A percentile compares a stretch with the other conserved stretches of the same genome.
Conservation (phyloP, 208 protist species). For the Perkinsela sp. region DNA sequence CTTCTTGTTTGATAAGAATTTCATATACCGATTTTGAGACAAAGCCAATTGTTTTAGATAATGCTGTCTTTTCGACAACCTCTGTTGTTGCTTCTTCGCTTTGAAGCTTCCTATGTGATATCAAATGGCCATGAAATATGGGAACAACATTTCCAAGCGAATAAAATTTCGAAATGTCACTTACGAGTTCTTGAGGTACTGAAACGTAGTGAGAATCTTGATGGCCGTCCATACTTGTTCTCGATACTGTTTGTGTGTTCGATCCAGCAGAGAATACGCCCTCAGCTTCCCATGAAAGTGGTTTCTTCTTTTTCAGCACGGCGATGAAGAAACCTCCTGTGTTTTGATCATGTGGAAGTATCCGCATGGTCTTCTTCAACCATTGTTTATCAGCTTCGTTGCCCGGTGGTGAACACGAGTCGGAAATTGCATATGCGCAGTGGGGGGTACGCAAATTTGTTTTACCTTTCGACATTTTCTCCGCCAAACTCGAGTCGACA, state of each 20-base stretch:
- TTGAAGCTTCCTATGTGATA: neutral
- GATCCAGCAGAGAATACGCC: too few species aligned
- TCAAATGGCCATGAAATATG: neutral
- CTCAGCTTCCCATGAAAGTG: too few species aligned
- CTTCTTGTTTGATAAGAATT: neutral
- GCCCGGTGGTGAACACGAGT: conserved; percentile 29
- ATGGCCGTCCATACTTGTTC: too few species aligned
- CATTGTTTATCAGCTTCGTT: conserved; percentile 15
- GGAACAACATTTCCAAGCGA: neutral
- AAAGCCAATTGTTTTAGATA: neutral
- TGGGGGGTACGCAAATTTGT: conserved; percentile 9
- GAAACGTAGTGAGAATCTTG: too few species aligned
- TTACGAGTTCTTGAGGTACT: neutral
- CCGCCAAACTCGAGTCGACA: conserved; percentile 52
- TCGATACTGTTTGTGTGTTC: too few species aligned
- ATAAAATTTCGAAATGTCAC: neutral
- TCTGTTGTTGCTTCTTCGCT: neutral
- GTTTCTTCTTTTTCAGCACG: conserved; percentile 55
- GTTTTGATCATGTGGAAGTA: conserved; percentile 73
- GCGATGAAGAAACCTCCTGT: conserved; percentile 89
- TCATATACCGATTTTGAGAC: neutral
- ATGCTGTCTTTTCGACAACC: neutral
- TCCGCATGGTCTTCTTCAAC: conserved; percentile 57
- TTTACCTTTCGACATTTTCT: conserved; percentile 24
- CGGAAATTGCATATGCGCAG: conserved; percentile 27